Percentiles rank a stretch among this genome's conserved stretches.
These are phyloP conservation scores for Polysphondylium violaceum DNA, from an alignment of 78 protist species.

Conservation along the genomic window DNA sequence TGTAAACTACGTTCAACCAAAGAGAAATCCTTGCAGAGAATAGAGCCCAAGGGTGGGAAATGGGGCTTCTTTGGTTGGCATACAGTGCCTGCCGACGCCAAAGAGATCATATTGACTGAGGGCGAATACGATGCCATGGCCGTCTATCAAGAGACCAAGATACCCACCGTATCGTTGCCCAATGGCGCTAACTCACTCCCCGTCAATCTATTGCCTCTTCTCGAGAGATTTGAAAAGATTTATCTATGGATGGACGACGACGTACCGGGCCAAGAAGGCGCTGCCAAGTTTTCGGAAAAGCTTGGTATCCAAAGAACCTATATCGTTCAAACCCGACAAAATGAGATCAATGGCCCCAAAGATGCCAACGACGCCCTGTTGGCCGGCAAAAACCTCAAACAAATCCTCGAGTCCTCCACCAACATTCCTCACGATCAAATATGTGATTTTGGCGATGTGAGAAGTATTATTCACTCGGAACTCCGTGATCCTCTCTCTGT, in stretches of 20 bases:
- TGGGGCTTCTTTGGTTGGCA: constrained; percentile 91
- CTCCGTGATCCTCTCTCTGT: constrained; percentile 69
- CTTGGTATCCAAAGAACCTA: constrained; percentile 74
- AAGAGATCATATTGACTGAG: constrained; percentile 82
- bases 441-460: constrained; percentile 41
- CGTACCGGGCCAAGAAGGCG: constrained; percentile 85
- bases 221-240: constrained; percentile 83
- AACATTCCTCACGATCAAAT: constrained; percentile 84
- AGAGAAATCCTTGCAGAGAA: constrained; percentile 52
- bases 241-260: constrained; percentile 91
- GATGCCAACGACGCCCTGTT: constrained; percentile 89
- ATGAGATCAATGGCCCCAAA: constrained; percentile 70
- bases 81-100: constrained; percentile 66
- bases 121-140: constrained; percentile 93
- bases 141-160: constrained; percentile 82
- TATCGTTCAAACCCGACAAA: constrained; percentile 54
- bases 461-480: constrained; percentile 47
- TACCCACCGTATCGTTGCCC: constrained; percentile 89
- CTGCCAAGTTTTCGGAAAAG: constrained; percentile 81
- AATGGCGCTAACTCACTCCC: constrained; percentile 86
- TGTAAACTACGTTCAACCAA: constrained; percentile 77
- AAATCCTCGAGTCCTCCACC: constrained; percentile 37
- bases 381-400: constrained; percentile 31
- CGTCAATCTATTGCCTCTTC: constrained; percentile 37
- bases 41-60: constrained; percentile 82